Evolutionary conservation across 192 early-diverging fungal genomes (phyloP), one percentile per base, ranked within the genome.

Genomic region (Backusella mclennaniae): DNA sequence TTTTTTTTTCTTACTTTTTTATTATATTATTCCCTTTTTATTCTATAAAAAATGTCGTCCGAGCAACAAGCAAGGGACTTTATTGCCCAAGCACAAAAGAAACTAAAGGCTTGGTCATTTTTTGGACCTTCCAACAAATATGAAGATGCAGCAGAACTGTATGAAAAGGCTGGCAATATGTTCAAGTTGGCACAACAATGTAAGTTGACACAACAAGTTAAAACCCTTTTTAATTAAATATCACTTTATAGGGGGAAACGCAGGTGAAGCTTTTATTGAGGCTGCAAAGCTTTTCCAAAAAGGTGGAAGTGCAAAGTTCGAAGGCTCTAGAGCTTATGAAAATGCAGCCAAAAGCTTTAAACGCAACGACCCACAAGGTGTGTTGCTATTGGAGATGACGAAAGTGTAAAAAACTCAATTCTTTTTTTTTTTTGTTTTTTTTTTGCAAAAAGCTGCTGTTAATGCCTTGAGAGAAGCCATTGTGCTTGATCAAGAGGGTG

Each of bases 91-190:
- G 94, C 94, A 31, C 88, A 93, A 80, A 93, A 92, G 77, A 91
- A 87, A 75, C 88, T 91, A 15, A 85, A 83, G 2, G 81, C 88
- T 31, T 94, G 92, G 90, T 69, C 73, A 2, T 84, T 89, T 66
- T 92, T 92, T 80, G 85, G 88, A 46, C 88, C 91, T 2, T 88
- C 90, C 1, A 95, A 95, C 74, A 98, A 98, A 80, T 91, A 91
- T 76, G 97, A 98, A 69, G 97, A 99, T 79, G 97, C 98, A 7
- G 91, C 93, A 36, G 98, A 99, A 56, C 89, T 98, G 39, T 99
- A 94, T 82, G 89, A 86, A 78, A 91, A 94, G 77, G 98, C 98
- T 6, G 95, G 89, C 44, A 98, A 98, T 84, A 89, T 91, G 71
- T 99, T 95, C 89, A 98, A 97, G 84, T 83, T 98, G 26, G 90